Conservation (phyloP, 2,329 filamentous ascomycete genomes). For the Dactylellina cionopaga region DNA sequence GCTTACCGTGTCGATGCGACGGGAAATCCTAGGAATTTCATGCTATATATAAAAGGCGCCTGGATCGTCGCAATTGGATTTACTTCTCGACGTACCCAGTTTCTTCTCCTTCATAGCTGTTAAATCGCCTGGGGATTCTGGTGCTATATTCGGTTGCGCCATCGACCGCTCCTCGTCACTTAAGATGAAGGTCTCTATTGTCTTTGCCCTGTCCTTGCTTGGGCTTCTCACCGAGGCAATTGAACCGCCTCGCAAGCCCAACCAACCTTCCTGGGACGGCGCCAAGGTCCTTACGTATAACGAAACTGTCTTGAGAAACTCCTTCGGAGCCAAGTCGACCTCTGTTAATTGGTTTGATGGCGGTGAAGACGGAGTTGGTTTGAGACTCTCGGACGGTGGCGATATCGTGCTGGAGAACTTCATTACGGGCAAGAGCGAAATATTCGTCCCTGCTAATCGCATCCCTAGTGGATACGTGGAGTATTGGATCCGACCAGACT, state of each 20-base stretch:
- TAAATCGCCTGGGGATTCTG: constrained; percentile 64
- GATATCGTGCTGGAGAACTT: constrained; percentile 70
- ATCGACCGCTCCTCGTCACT: constrained; percentile 77
- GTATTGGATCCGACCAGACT: constrained; percentile 72
- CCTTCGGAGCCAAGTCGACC: constrained; percentile 64
- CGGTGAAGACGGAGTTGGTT: constrained; percentile 68
- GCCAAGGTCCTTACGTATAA: constrained; percentile 70
- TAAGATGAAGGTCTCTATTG: constrained; percentile 46
- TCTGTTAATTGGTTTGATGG: constrained; percentile 69
- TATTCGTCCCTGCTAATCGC: constrained; percentile 69
- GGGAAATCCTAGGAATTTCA: neutral
- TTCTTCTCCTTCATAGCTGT: constrained; percentile 99
- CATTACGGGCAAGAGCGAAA: constrained; percentile 67
- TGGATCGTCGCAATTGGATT: constrained; percentile 70
- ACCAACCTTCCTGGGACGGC: constrained; percentile 68
- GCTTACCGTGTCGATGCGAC: constrained; percentile 3
- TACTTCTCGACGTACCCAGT: constrained; percentile 70
- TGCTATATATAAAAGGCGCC: constrained; percentile 77
- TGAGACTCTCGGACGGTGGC: constrained; percentile 62
- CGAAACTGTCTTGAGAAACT: constrained; percentile 66
- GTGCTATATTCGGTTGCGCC: constrained; percentile 69
- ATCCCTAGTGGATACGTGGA: constrained; percentile 66
- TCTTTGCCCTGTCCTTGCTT: constrained; percentile 36
- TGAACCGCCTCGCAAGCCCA: constrained; percentile 67
- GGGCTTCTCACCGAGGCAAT: constrained; percentile 58